Evolutionary conservation across 2,329 filamentous ascomycete genomes (phyloP).

Genomic region (Davidsoniella neocaledoniae): DNA sequence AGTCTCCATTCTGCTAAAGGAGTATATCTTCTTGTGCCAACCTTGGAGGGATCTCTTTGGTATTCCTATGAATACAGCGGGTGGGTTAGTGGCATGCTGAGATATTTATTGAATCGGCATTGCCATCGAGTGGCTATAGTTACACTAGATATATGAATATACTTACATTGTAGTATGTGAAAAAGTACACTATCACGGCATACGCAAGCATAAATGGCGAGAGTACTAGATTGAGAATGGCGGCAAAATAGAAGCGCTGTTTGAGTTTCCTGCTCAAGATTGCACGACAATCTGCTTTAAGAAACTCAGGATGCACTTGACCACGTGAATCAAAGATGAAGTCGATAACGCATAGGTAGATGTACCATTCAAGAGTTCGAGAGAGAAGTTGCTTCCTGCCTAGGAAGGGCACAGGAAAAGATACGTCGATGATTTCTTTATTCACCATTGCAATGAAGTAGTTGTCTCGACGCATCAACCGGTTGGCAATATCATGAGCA

Average conservation of each 20-base stretch:
- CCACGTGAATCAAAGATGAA: constrained; percentile 84
- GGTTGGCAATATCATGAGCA: constrained; percentile 91
- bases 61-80: constrained; percentile 47
- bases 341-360: constrained; percentile 79
- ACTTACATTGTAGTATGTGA: constrained; percentile 79
- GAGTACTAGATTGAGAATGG: constrained; percentile 69
- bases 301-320: constrained; percentile 70
- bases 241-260: constrained; percentile 64
- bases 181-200: constrained; percentile 76
- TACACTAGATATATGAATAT: not conserved
- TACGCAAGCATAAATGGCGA: constrained; percentile 80
- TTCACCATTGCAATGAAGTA: constrained; percentile 95
- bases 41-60: constrained; percentile 76
- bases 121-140: not conserved
- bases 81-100: not conserved
- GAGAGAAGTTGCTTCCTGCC: constrained; percentile 71
- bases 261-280: constrained; percentile 63
- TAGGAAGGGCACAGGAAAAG: constrained; percentile 70
- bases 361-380: constrained; percentile 77
- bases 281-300: constrained; percentile 67
- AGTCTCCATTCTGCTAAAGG: constrained; percentile 96
- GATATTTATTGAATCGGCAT: no score
- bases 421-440: constrained; percentile 83
- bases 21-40: constrained; percentile 82
- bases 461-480: constrained; percentile 91